Conservation (phyloP, 2,329 filamentous ascomycete genomes). For the Septoria petroselini region DNA sequence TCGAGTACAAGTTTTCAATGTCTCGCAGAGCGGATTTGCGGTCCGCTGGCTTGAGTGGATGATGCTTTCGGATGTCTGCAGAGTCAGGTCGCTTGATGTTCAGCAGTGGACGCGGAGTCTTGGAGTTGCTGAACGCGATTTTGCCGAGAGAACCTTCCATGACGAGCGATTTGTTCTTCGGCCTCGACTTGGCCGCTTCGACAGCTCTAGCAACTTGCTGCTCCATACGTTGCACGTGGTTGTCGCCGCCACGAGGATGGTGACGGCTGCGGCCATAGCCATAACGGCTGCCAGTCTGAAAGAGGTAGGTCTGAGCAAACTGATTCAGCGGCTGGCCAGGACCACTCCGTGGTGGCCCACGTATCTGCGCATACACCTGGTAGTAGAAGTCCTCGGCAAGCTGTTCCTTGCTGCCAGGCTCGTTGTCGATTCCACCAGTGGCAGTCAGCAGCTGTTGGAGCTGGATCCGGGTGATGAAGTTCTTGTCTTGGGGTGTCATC, state of each 20-base stretch:
- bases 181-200: slow-evolving; percentile 93
- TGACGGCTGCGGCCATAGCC: slow-evolving; percentile 63
- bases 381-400: slow-evolving; percentile 97
- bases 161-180: slow-evolving; percentile 95
- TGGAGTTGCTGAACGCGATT: slow-evolving; percentile 98
- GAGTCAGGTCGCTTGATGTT: slow-evolving; percentile 89
- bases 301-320: slow-evolving; percentile 96
- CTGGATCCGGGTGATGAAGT: slow-evolving; percentile 97
- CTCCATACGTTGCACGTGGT: slow-evolving; percentile 98
- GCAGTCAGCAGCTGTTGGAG: slow-evolving; percentile 92
- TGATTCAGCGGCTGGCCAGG: slow-evolving; percentile 91
- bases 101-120: slow-evolving; percentile 89
- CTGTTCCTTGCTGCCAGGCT: slow-evolving; percentile 68
- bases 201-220: slow-evolving; percentile 97
- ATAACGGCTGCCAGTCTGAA: slow-evolving; percentile 85
- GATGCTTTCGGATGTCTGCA: slow-evolving; percentile 54
- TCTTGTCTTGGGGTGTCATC: slow-evolving; percentile 99
- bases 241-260: slow-evolving; percentile 80
- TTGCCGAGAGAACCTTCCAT: slow-evolving; percentile 95
- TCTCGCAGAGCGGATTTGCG: slow-evolving; percentile 79
- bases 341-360: slow-evolving; percentile 79
- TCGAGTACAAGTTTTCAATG: slow-evolving; percentile 83
- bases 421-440: slow-evolving; percentile 79
- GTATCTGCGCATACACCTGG: slow-evolving; percentile 92
- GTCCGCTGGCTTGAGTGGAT: slow-evolving; percentile 58